These are phyloP conservation scores for Dothistroma septosporum DNA, from an alignment of 2,329 filamentous ascomycete species.

Conservation along the genomic window DNA sequence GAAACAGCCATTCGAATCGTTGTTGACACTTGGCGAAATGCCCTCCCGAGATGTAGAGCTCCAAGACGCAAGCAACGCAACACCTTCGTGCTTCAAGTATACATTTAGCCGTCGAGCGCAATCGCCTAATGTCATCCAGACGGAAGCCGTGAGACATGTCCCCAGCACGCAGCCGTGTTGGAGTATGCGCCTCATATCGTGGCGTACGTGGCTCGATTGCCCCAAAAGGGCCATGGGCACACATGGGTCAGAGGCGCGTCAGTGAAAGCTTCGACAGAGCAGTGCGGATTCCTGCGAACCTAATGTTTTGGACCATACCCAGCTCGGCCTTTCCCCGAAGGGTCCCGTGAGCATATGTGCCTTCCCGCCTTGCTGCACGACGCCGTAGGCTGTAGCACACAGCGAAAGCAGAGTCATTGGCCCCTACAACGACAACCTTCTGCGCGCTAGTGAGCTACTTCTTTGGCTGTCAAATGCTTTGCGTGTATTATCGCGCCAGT, in stretches of 20 bases:
- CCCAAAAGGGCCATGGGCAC: constrained; percentile 68
- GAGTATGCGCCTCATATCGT: constrained; percentile 49
- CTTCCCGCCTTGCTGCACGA: constrained; percentile 46
- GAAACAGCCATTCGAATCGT: constrained; percentile 23
- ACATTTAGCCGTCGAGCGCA: not conserved
- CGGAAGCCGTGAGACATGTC: constrained; percentile 49
- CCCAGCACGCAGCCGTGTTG: constrained; percentile 56
- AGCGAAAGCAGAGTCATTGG: constrained; percentile 59
- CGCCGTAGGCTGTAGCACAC: constrained; percentile 55
- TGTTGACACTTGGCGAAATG: constrained; percentile 5
- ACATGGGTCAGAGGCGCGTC: constrained; percentile 64
- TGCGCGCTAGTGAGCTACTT: constrained; percentile 34
- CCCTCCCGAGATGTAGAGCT: constrained; percentile 9
- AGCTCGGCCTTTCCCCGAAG: constrained; percentile 54
- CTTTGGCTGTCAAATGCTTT: constrained; percentile 45
- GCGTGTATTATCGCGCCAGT: constrained; percentile 52
- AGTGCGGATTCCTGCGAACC: constrained; percentile 57
- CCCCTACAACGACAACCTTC: constrained; percentile 53
- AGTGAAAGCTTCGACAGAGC: constrained; percentile 61
- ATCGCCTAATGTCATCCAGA: constrained; percentile 51
- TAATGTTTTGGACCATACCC: constrained; percentile 57
- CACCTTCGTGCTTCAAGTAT: not conserved
- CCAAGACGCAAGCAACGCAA: constrained; percentile 6
- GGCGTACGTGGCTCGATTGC: constrained; percentile 53
- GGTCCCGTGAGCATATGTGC: constrained; percentile 55